These are phyloP conservation scores for Xylariaceae sp. DNA, from an alignment of 2,329 filamentous ascomycete genomes.

Conservation along the genomic window DNA sequence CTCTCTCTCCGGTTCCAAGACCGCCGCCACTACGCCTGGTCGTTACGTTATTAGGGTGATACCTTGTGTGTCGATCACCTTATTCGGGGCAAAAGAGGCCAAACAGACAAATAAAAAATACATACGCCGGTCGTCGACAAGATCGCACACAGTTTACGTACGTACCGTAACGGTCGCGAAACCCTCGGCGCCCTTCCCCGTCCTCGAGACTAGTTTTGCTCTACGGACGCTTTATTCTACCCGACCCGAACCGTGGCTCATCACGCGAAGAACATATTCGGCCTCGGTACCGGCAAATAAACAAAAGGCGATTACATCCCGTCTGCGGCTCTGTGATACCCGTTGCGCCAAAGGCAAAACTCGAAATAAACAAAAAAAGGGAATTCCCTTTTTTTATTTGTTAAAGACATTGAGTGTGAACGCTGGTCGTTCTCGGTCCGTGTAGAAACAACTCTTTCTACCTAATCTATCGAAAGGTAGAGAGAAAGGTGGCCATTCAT, in stretches of 20 bases:
- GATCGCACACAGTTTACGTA: too few relatives aligned
- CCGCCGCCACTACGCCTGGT: constrained; percentile 2
- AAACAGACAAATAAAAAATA: constrained; percentile 9
- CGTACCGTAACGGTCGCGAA: constrained; percentile 4
- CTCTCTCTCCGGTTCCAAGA: neutral
- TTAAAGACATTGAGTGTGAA: neutral
- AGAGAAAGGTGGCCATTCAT: neutral
- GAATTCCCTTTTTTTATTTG: neutral
- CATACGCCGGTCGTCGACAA: neutral
- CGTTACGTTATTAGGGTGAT: constrained; percentile 7
- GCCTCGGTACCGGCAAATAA: constrained; percentile 1
- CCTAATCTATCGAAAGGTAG: neutral
- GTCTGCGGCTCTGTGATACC: too few relatives aligned
- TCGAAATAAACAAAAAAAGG: neutral
- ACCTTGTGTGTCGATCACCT: constrained; percentile 13
- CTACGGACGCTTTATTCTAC: neutral
- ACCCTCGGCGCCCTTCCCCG: neutral
- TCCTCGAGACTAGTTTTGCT: neutral
- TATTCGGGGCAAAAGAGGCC: constrained; percentile 3
- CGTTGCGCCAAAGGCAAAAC: neutral
- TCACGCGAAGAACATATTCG: constrained; percentile 3
- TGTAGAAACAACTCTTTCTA: neutral
- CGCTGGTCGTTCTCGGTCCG: neutral
- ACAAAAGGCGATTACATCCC: neutral
- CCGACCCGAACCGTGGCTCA: neutral